Base-by-base conservation (phyloP, 2,329 filamentous ascomycete genomes). In the Albifimbria verrucaria region DNA sequence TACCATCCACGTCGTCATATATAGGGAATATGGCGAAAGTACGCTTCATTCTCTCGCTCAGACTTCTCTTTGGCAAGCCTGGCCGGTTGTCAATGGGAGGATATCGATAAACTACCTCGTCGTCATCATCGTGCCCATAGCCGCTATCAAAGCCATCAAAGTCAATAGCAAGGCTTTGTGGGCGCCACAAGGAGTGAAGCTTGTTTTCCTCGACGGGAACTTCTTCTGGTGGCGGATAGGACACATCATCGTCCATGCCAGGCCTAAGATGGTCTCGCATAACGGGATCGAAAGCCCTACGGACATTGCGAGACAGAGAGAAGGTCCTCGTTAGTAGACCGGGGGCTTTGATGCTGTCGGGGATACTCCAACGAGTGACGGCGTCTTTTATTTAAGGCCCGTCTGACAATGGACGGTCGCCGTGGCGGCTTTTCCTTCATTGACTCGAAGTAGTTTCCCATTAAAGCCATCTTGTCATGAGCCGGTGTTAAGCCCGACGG, bases 101-200 rank as follows among this genome's bases (percentile, higher is more conserved):
- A 56, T 82, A 80, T 49, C 70, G 67, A 61, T 76, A 75, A 11
- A 73, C 69, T 25, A 70, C 63, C 9, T 72, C 71, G 12, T 73
- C 69, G 1, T 71, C 62, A 20, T 72, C 70, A 43, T 72, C 67
- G 51, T 66, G 60, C 44, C 62, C 61, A 36, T 66, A 65, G 17
- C 69, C 64, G 2, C 68, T 66, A 17, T 70, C 64, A 36, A 57
- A 63, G 22, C 61, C 60, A 20, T 65, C 58, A 17, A 51, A 61
- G 2, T 62, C 62, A 15, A 66, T 61, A 22, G 74, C 69, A 1
- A 68, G 72, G 59, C 77, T 77, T 15, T 77, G 68, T n/a, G 83
- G 83, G 7, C 79, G 75, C 83, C 83, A 87, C 60, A 80, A 79
- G 1, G 83, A 82, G 64, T 87, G 83, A 15, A 86, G 66, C 57